phyloP scores from a whole-genome alignment of 2,329 filamentous ascomycete species.

The Ophiocordyceps camponoti-saundersi region DNA sequence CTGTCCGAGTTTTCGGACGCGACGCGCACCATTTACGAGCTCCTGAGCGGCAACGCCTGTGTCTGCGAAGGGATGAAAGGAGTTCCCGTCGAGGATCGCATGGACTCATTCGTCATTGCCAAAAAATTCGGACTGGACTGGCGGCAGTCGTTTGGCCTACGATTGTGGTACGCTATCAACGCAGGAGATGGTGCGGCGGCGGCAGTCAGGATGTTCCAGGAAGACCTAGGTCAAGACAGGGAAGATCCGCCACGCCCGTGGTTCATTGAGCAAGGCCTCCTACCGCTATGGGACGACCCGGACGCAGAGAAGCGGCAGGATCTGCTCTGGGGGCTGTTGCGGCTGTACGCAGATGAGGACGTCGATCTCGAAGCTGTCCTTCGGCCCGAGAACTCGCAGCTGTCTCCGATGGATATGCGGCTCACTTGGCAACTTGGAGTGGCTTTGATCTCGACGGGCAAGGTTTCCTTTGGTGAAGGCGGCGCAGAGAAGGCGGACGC shows the following conservation, averaged over 20 bases:
- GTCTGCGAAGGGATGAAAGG: slow-evolving; percentile 61
- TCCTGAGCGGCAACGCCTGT: slow-evolving; percentile 76
- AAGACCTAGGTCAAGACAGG: slow-evolving; percentile 53
- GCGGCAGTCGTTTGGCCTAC: slow-evolving; percentile 82
- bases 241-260: slow-evolving; percentile 61
- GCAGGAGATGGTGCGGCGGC: slow-evolving; percentile 50
- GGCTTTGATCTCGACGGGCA: slow-evolving; percentile 35
- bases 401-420: slow-evolving; percentile 57
- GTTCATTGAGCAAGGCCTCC: slow-evolving; percentile 44
- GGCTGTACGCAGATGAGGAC: slow-evolving; percentile 51
- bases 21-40: slow-evolving; percentile 74
- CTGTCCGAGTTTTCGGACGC: slow-evolving; percentile 76
- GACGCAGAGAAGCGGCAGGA: slow-evolving; percentile 49
- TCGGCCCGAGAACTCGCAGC: slow-evolving; percentile 58
- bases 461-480: slow-evolving; percentile 33
- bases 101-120: slow-evolving; percentile 65
- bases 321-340: slow-evolving; percentile 73
- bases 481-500: slow-evolving; percentile 46
- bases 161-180: slow-evolving; percentile 72
- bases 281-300: slow-evolving; percentile 42
- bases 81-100: slow-evolving; percentile 61
- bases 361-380: slow-evolving; percentile 52
- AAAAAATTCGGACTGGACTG: slow-evolving; percentile 76
- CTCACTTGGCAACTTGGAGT: slow-evolving; percentile 76
- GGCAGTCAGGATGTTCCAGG: slow-evolving; percentile 56